phyloP scores from a whole-genome alignment of 1,284 basidiomycete genomes.

The Heliocybe sulcata region DNA sequence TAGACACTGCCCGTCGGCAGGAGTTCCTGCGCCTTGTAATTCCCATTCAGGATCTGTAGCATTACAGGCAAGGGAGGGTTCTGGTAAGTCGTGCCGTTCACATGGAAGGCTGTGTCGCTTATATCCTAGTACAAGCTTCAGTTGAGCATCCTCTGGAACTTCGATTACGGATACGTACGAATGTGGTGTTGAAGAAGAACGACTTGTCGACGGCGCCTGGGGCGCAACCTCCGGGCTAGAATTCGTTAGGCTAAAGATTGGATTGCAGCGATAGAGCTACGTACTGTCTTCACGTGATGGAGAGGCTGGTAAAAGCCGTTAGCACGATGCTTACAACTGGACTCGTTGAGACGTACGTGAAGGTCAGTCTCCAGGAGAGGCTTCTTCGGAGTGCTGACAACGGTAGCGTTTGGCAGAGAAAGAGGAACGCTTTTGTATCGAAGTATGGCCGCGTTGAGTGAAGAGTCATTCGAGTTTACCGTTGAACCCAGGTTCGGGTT shows the following conservation, averaged over 20 bases:
- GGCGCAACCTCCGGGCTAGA: not conserved
- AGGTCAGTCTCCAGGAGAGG: not conserved
- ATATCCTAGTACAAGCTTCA: too few relatives aligned
- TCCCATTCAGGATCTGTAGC: slow-evolving; percentile 29
- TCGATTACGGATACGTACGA: too few relatives aligned
- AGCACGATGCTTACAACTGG: not conserved
- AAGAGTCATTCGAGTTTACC: not conserved
- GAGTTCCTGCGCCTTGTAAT: slow-evolving; percentile 11
- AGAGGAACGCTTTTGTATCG: not conserved
- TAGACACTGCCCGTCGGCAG: slow-evolving; percentile 24
- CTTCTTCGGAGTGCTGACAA: not conserved
- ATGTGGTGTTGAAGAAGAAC: not conserved
- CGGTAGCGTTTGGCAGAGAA: not conserved
- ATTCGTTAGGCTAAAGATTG: not conserved
- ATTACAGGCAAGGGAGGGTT: slow-evolving; percentile 24
- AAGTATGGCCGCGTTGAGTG: not conserved
- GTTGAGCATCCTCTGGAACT: too few relatives aligned
- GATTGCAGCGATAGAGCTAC: not conserved
- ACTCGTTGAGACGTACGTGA: not conserved
- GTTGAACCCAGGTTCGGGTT: too few relatives aligned
- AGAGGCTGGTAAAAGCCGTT: not conserved
- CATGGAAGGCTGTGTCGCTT: slow-evolving; percentile 15
- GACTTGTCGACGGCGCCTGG: not conserved
- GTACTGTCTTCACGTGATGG: not conserved
- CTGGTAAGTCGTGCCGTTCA: slow-evolving; percentile 20